A percentile compares a stretch with the other conserved stretches of the same genome.
phyloP scores from a whole-genome alignment of 1,284 basidiomycete species.

The Ganoderma boninense region DNA sequence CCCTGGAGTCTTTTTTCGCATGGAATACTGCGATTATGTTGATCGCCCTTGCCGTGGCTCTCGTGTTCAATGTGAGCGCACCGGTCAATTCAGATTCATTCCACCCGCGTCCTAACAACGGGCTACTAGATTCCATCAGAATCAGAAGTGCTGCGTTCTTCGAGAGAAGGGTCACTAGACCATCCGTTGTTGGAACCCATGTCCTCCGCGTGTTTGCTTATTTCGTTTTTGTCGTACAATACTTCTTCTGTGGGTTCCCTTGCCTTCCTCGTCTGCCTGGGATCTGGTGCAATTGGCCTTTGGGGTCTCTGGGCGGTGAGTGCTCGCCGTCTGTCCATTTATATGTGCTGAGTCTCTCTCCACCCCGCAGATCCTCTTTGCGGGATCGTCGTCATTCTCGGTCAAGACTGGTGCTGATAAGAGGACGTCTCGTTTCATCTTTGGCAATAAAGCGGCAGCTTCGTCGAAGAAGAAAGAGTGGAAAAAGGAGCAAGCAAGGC shows the following conservation, averaged over 20 bases:
- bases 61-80: constrained; percentile 64
- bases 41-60: constrained; percentile 57
- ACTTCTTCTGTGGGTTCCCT: constrained; percentile 64
- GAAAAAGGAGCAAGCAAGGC: constrained; percentile 50
- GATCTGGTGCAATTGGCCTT: constrained; percentile 59
- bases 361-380: constrained; percentile 64
- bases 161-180: constrained; percentile 13
- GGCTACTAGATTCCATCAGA: constrained; percentile 31
- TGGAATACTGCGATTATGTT: constrained; percentile 70
- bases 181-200: constrained; percentile 74
- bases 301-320: constrained; percentile 80
- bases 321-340: constrained; percentile 21
- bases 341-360: background rate
- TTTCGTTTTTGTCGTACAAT: constrained; percentile 74
- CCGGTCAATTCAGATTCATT: constrained; percentile 7
- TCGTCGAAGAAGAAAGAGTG: constrained; percentile 74
- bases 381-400: constrained; percentile 61
- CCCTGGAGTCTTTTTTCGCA: constrained; percentile 72
- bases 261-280: constrained; percentile 57
- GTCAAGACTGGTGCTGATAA: constrained; percentile 83
- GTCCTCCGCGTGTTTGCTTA: constrained; percentile 56
- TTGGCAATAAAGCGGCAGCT: constrained; percentile 78
- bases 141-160: constrained; percentile 11
- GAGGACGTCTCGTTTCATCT: constrained; percentile 79
- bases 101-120: constrained; percentile 33